phyloP scores from a whole-genome alignment of 352 stramenopile species.

The Elongisporangium prolatum region DNA sequence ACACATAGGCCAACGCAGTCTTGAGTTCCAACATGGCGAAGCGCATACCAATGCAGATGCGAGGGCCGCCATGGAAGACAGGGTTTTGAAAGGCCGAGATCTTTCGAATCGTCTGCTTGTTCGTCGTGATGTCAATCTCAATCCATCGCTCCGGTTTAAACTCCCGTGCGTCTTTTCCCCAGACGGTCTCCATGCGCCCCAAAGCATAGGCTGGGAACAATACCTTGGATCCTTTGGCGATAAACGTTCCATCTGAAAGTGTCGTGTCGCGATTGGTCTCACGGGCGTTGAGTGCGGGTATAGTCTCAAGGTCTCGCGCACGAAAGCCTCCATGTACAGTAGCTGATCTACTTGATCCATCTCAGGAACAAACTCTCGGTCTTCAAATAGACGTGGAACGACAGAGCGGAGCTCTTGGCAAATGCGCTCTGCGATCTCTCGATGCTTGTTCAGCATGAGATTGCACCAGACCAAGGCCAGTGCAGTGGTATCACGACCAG shows the following conservation, averaged over 20 bases:
- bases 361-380: conserved; percentile 8
- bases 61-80: conserved; percentile 60
- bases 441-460: conserved; percentile 67
- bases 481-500: conserved; percentile 70
- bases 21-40: conserved; percentile 78
- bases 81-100: conserved; percentile 57
- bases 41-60: conserved; percentile 57
- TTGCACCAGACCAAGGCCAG: conserved; percentile 73
- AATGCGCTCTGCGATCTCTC: conserved; percentile 18
- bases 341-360: conserved; percentile 31
- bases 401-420: conserved; percentile 41
- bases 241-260: conserved; percentile 47
- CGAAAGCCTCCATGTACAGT: conserved; percentile 37
- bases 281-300: conserved; percentile 13
- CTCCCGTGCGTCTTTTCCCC: conserved; percentile 22
- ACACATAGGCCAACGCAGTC: conserved; percentile 37
- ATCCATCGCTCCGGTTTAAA: conserved; percentile 56
- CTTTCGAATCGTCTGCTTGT: conserved; percentile 20
- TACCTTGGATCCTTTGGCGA: conserved; percentile 41
- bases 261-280: conserved; percentile 35
- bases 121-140: conserved; percentile 30
- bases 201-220: conserved; percentile 57
- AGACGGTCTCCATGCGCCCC: conserved; percentile 33
- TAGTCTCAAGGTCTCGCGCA: conserved; percentile 44
- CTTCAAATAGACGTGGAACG: conserved; percentile 25